Base-by-base conservation (phyloP, 139 green algal genomes). In the Picochlorum sp. region DNA sequence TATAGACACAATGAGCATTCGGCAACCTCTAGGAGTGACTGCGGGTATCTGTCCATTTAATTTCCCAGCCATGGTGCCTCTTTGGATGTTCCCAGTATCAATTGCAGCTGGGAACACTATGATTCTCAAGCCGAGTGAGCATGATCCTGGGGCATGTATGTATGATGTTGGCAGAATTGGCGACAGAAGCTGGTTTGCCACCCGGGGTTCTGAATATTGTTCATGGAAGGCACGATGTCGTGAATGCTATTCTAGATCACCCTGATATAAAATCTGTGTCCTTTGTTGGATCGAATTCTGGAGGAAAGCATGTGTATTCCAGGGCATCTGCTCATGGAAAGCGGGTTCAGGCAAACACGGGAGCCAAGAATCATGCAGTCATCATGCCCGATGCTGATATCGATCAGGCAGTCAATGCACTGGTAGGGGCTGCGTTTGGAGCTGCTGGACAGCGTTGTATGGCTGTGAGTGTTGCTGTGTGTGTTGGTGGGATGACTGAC, bases 11-110 rank as follows among this genome's bases (percentile, higher is more conserved):
- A 90, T 92, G 78, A 87, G 75, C 56, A 76, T 97, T 7, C 67
- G 83, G 3, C 88, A 98, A 74, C 92, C 92, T 0, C 80, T 98
- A 11, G 92, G 92, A 63, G 93, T 98, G 44, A 49, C 67, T 31
- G 86, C 85, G 0, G 90, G 86, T 60, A 98, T 98, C 69, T 97
- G 90, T 71, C 93, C 92, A 38, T 98, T 98, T 84, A 98, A 98
- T 81, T 98, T 98, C 76, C 92, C 92, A 63, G 79, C 78, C 62
- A 86, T 86, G 80, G 69, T 85, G 23, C 77, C 77, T 9, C 63
- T 96, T 41, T 96, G 90, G 90, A 91, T 95, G 79, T 90, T 92
- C 55, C 90, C 90, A 3, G 63, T 95, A 51, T 88, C 90, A 3
- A 84, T 82, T 26, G 57, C 66, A 11, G 68, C 79, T 2, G 90